Base-by-base conservation (phyloP, 371 early-diverging fungal species). In the Pancytospora epiphaga region DNA sequence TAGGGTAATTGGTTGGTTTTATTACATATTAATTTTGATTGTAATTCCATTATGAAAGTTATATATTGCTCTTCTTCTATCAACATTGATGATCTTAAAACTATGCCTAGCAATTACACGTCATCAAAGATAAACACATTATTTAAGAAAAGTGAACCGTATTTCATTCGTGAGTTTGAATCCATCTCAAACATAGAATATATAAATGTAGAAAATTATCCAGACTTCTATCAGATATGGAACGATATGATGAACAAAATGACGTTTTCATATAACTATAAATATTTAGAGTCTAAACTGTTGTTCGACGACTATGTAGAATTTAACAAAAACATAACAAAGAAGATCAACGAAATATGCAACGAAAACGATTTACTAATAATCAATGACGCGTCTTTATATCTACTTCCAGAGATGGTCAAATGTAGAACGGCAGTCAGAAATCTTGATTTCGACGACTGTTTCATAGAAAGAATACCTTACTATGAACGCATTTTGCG, bases 391-490 rank as follows among this genome's bases (percentile, higher is more conserved):
- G n/a, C 22, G 40, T 22, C 32, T 0, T 22, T 72, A 1, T 40
- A 63, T 29, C 58, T 72, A 22, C 66, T 72, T 34, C 70, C 69
- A 3, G 50, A 29, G 15, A 63, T 65, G 70, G 34, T 62, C 15
- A 36, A 49, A 12, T 19, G 50, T 22, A 19, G n/a, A 6, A 29
- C 64, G 15, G 67, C 72, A 25, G 15, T 56, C 38, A 66, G 54
- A 25, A 63, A 70, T 57, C 47, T 75, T 18, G 51, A 54, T 0
- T 75, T 70, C 32, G 74, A 66, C 32, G 60, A 50, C 4, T 29
- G 25, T n/a, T 50, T 75, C 29, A 34, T 75, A n/a, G 34, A 51
- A 4, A 34, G 52, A 3, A 37, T 75, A 3, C 47, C 70, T 9
- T 49, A 54, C 50, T 64, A 49, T 43, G 67, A 62, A 51, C 37